These are phyloP conservation scores for Litchi chinensis DNA, from an alignment of 345 rosid genomes.

Conservation along the genomic window DNA sequence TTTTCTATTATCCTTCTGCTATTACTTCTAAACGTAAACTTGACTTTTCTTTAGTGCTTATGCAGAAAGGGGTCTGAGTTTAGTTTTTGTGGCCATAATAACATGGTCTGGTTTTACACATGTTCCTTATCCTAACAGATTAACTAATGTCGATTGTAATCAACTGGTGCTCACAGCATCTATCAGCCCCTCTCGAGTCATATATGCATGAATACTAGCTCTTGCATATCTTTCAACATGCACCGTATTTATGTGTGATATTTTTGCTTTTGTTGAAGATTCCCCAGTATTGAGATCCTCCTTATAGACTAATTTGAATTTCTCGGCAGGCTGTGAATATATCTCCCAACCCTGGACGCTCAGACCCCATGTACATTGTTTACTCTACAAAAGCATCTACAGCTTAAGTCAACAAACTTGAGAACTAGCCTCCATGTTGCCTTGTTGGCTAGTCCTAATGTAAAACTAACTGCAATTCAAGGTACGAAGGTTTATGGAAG, in stretches of 20 bases:
- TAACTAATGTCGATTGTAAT: neutral
- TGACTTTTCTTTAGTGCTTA: neutral
- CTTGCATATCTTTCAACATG: neutral
- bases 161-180: neutral
- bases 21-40: neutral
- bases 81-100: neutral
- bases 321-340: slow-evolving; percentile 78
- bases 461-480: neutral
- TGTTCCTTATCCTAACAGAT: neutral
- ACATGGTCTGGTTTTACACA: neutral
- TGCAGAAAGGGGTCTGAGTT: neutral
- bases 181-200: neutral
- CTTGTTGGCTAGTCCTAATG: neutral
- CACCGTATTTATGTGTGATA: neutral
- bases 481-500: neutral
- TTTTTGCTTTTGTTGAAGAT: neutral
- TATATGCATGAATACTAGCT: neutral
- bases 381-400: slow-evolving; percentile 64
- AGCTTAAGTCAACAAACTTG: slow-evolving; percentile 34
- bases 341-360: slow-evolving; percentile 85
- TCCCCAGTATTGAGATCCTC: neutral
- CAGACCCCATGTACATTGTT: slow-evolving; percentile 86
- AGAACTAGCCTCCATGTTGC: neutral
- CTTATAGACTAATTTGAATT: slow-evolving; percentile 12
- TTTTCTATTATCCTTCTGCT: neutral